Base-by-base conservation (phyloP, 1,284 basidiomycete genomes). In the Quambalaria eucalypti region DNA sequence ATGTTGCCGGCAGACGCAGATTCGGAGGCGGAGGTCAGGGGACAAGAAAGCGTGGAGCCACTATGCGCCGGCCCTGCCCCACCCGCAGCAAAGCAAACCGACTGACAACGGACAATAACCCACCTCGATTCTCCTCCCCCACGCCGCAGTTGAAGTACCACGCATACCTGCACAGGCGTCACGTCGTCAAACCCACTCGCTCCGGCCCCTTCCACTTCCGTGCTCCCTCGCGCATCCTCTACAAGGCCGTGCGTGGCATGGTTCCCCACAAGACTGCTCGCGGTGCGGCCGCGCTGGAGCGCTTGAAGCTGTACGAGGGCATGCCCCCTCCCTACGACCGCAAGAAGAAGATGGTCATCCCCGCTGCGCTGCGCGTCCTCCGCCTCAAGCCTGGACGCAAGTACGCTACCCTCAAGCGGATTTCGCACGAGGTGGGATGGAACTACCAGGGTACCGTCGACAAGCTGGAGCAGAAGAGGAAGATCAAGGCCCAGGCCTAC, bases 401-500 rank as follows among this genome's bases (percentile, higher is more conserved):
- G 81, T 98, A 89, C 83, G 95, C 91, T 83, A 97, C 93, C 60
- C 87, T 99, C 79, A 98, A 99, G 89, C 88, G 90, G 78, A 83
- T 93, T 78, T 92, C 90, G 71, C 88, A 90, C 76, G 90, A 93
- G 81, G 90, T 97, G 77, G 95, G 95, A 71, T 99, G 95, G 95
- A 90, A 90, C 65, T 95, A 98, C 86, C 93, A 92, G 82, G 93
- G 97, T 77, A 90, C 97, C 73, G 88, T 99, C 72, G 95, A 99
- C 81, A 90, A 91, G 79, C 86, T 99, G 76, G 95, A 99, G 84
- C 95, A 97, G 85, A 99, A 98, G 89, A 85, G 95, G 80, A 97
- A 97, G 85, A 88, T 97, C 79, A 98, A 98, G 84, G 87, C 90
- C 63, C 85, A 90, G 81, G 95, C 95, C 74, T 99, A 93, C 90